Conservation (phyloP, 441 rosid genomes). For the Hura crepitans region DNA sequence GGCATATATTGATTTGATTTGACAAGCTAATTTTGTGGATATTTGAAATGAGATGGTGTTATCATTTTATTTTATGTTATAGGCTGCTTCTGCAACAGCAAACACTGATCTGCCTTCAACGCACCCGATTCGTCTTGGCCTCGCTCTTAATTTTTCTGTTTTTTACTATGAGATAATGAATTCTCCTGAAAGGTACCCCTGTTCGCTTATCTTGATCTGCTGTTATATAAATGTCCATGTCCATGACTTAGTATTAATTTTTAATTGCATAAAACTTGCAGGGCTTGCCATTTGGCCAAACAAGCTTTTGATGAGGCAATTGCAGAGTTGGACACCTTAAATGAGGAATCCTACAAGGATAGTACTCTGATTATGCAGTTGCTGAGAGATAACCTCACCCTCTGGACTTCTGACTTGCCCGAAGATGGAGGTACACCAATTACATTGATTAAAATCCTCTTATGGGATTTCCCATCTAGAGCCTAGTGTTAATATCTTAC, state of each 20-base stretch:
- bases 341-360: slow-evolving; percentile 97
- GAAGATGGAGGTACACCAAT: slow-evolving; percentile 98
- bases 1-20: too few relatives aligned
- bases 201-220: background rate
- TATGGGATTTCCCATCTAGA: too few relatives aligned
- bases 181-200: slow-evolving; percentile 82
- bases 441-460: too few relatives aligned
- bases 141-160: slow-evolving; percentile 96
- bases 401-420: slow-evolving; percentile 99
- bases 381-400: slow-evolving; percentile 95
- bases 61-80: slow-evolving; percentile 9
- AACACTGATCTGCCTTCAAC: slow-evolving; percentile 90
- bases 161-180: slow-evolving; percentile 98
- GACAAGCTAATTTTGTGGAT: too few relatives aligned
- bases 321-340: slow-evolving; percentile 90
- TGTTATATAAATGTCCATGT: too few relatives aligned
- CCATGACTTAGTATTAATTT: too few relatives aligned
- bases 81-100: slow-evolving; percentile 90
- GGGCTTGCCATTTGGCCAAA: slow-evolving; percentile 98
- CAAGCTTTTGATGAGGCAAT: slow-evolving; percentile 99
- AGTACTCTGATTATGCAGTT: slow-evolving; percentile 98
- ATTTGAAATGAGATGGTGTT: too few relatives aligned
- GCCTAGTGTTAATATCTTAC: too few relatives aligned
- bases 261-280: slow-evolving; percentile 22
- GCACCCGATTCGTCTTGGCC: slow-evolving; percentile 97